These are phyloP conservation scores for Trichomonascaceae sp. DNA, from an alignment of 1,139 yeast genomes.

Conservation along the genomic window DNA sequence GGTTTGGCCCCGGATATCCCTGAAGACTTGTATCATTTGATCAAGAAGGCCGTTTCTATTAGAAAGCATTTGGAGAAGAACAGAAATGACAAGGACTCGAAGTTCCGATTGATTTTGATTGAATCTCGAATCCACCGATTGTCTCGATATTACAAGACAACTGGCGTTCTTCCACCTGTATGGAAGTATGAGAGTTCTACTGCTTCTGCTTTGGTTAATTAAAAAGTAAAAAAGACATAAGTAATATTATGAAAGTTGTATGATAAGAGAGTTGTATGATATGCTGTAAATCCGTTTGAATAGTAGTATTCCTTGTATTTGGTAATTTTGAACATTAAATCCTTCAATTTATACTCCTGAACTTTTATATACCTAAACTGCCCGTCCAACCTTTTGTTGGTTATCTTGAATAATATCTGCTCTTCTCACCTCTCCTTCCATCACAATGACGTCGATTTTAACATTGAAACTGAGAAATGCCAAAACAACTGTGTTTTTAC, in stretches of 20 bases:
- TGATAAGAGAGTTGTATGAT: too few relatives aligned
- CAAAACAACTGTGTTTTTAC: constrained; percentile 13
- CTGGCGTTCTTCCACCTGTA: constrained; percentile 98
- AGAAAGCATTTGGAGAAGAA: constrained; percentile 99
- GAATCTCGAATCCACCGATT: constrained; percentile 99
- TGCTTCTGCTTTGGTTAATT: constrained; percentile 92
- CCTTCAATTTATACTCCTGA: too few relatives aligned
- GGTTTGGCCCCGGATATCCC: constrained; percentile 98
- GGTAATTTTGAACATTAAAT: too few relatives aligned
- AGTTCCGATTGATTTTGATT: constrained; percentile 99
- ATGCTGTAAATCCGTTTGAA: too few relatives aligned
- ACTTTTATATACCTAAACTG: too few relatives aligned
- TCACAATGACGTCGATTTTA: background rate
- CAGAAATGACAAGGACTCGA: constrained; percentile 99
- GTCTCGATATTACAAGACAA: constrained; percentile 99
- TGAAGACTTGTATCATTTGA: constrained; percentile 98
- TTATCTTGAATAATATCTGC: background rate
- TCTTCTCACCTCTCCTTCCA: background rate
- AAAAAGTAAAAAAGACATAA: constrained; percentile 8
- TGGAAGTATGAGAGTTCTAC: constrained; percentile 99
- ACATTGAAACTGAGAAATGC: constrained; percentile 17
- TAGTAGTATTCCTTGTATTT: too few relatives aligned
- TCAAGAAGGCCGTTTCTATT: constrained; percentile 99
- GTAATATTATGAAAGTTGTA: constrained; percentile 1
- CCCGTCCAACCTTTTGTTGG: background rate